Base-by-base conservation (phyloP, 2,329 filamentous ascomycete species). In the Beauveria asiatica region DNA sequence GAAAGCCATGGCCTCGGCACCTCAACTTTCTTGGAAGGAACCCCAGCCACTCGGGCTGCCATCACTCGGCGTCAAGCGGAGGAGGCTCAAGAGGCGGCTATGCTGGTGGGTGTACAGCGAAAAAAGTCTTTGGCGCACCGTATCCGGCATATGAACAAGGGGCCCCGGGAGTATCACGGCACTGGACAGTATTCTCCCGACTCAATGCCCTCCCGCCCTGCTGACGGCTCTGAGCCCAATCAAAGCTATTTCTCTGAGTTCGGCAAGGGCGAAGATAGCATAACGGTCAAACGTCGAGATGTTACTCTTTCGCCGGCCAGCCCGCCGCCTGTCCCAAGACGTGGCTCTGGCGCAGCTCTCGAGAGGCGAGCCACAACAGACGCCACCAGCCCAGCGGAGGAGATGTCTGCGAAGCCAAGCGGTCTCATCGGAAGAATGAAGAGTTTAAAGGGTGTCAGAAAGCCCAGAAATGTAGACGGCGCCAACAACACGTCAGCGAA, bases 101-200 rank as follows among this genome's bases (percentile, higher is more conserved):
- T 76, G 59, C 74, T 80, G 23, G 75, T 76, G 7, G 88, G 88
- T 5, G 74, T 99, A 46, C 85, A 88, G 65, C 86, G 94, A 62
- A 97, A 97, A 81, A 97, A 97, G 78, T 97, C 92, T 30, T 80
- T 99, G 62, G 94, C 92, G 3, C 92, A 97, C 71, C 89, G 92
- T 60, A 88, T 99, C 71, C 88, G 92, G 45, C 88, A 90, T 64
- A 92, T 95, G 68, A 90, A 87, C 71, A 86, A 86, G 63, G 82
- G 82, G n/a, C 83, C 82, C 9, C 83, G 85, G 54, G 81, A 84
- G 25, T 82, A 80, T 61, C 76, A 77, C 25, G 77, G 30, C 83
- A 85, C 80, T 64, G 80, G 83, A 0, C 73, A 73, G 41, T 72
- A 75, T 21, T 76, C 78, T 0, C 77, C 75, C 6, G 75, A 76